A percentile compares a stretch with the other conserved stretches of the same genome.
Evolutionary conservation across 192 early-diverging fungal genomes (phyloP).

Genomic region (Backusella tarrabulga): DNA sequence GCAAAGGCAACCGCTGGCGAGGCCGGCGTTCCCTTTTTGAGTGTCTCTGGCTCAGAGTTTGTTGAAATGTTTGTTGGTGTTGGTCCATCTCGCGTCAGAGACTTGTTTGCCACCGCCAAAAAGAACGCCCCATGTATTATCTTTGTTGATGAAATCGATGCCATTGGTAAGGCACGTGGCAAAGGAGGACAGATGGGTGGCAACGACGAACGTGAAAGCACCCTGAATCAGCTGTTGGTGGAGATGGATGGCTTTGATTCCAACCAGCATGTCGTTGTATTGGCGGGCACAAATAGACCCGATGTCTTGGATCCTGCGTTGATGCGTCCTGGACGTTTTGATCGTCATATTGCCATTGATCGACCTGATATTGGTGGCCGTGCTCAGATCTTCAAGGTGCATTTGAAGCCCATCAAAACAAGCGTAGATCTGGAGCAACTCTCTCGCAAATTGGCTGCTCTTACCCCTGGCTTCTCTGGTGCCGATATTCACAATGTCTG

Average conservation of each 20-base stretch:
- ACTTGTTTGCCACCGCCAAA: constrained; percentile 96
- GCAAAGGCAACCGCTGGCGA: constrained; percentile 99
- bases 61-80: constrained; percentile 99
- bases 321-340: constrained; percentile 97
- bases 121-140: constrained; percentile 98
- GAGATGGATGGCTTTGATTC: constrained; percentile 99
- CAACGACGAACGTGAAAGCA: constrained; percentile 97
- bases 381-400: constrained; percentile 95
- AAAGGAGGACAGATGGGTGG: constrained; percentile 84
- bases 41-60: constrained; percentile 99
- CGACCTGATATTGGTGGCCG: constrained; percentile 96
- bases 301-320: constrained; percentile 96
- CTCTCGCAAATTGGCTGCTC: constrained; percentile 84
- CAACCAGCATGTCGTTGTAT: constrained; percentile 87
- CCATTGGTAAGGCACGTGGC: constrained; percentile 97
- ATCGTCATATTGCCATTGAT: constrained; percentile 97
- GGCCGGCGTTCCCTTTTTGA: constrained; percentile 96
- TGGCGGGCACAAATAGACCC: constrained; percentile 97
- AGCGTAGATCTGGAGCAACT: constrained; percentile 77
- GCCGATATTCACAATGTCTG: constrained; percentile 99
- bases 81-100: constrained; percentile 89
- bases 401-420: constrained; percentile 90
- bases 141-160: constrained; percentile 99
- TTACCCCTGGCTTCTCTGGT: constrained; percentile 98
- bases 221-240: constrained; percentile 96